Evolutionary conservation across 768 basidiomycete genomes (phyloP).

Genomic region (Agaricus subrufescens): DNA sequence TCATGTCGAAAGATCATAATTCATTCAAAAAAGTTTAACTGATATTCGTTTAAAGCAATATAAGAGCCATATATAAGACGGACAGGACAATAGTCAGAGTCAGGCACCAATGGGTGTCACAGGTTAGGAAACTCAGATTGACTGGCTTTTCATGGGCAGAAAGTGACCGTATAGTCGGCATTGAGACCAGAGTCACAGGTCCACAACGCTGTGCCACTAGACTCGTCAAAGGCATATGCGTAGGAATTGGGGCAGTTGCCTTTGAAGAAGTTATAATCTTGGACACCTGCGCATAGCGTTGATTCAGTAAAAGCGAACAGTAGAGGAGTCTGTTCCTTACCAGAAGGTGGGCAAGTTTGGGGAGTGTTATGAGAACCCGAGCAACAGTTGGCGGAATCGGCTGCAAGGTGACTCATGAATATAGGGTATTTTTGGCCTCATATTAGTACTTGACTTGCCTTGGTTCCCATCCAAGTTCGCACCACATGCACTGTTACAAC

Average conservation of each 20-base stretch:
- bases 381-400: constrained; percentile 63
- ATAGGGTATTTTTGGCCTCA: neutral
- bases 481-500: constrained; percentile 57
- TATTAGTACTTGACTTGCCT: constrained; percentile 16
- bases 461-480: constrained; percentile 39
- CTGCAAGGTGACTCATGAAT: constrained; percentile 21
- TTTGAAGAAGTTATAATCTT: constrained; percentile 37
- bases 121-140: constrained; percentile 36
- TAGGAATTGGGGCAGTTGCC: constrained; percentile 43
- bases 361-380: constrained; percentile 48
- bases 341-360: constrained; percentile 50
- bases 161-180: constrained; percentile 46
- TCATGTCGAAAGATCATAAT: no score
- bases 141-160: constrained; percentile 41
- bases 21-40: no score
- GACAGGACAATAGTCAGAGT: no score
- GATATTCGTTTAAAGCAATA: no score
- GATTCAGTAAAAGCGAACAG: neutral
- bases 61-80: no score
- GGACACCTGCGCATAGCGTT: constrained; percentile 23
- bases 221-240: constrained; percentile 53
- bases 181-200: constrained; percentile 36
- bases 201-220: constrained; percentile 45
- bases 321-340: constrained; percentile 5
- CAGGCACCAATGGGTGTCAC: no score